Base-by-base conservation (phyloP, 768 basidiomycete species). In the Rhodosporidiobolus sp. region DNA sequence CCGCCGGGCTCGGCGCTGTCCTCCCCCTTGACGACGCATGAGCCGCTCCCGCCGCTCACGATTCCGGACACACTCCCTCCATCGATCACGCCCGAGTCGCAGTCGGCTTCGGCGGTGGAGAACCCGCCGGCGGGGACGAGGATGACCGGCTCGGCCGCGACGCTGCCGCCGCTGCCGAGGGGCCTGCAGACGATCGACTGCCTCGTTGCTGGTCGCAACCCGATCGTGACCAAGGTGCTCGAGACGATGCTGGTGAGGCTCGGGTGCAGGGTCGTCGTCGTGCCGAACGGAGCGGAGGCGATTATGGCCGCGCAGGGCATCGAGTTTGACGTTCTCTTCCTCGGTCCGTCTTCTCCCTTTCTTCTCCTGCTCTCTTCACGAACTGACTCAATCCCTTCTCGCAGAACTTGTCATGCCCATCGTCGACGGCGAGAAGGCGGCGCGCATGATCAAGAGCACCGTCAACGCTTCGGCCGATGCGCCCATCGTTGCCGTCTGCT, bases 231-330 rank as follows among this genome's bases (percentile, higher is more conserved):
- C 45, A 97, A 98, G 84, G 97, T 99, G 60, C 89, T 97, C 60
- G 94, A 97, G 81, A 98, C 94, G 4, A 82, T 98, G 56, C 86
- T 99, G 58, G 90, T 92, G 72, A 88, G 94, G 48, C 86, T 98
- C 71, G 96, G 96, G 2, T 98, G 95, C 81, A 89, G 94, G 26
- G 93, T 92, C 80, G 89, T 97, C 17, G 91, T 97, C 16, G 96
- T 97, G 26, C 87, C 92, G 54, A 94, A 98, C 82, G 96, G 96
- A 14, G 92, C 94, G 9, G 93, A 96, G 81, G 96, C 96, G 30
- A 92, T 94, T 75, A 92, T 97, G 61, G 94, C 94, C 5, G 94
- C 96, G 87, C 92, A 93, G 57, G 93, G 94, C 79, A 96, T 97
- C 82, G 54, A 64, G 17, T 73, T 63, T 43, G 68, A 75, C 62